Evolutionary conservation across 2,329 filamentous ascomycete genomes (phyloP).

Genomic region (Verticillium nubilum): DNA sequence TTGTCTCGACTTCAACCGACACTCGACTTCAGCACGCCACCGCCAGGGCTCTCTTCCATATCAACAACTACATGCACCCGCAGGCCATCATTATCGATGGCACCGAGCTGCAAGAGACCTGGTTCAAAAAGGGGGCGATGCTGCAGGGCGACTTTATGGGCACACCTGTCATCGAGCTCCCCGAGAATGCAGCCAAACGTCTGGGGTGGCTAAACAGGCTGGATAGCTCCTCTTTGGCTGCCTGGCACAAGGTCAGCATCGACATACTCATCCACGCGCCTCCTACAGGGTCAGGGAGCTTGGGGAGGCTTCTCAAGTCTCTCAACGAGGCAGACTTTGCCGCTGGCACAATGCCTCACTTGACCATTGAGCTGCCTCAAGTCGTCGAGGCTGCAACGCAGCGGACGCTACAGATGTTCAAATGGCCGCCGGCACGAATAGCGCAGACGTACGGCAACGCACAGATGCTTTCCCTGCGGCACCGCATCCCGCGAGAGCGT

Average conservation of each 20-base stretch:
- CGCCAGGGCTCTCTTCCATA: slow-evolving; percentile 62
- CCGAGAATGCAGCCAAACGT: slow-evolving; percentile 53
- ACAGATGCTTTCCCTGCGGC: slow-evolving; percentile 63
- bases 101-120: slow-evolving; percentile 59
- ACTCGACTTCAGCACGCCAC: slow-evolving; percentile 61
- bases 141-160: slow-evolving; percentile 44
- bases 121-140: slow-evolving; percentile 58
- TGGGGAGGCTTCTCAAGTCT: slow-evolving; percentile 73
- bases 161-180: slow-evolving; percentile 70
- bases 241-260: slow-evolving; percentile 72
- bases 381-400: slow-evolving; percentile 61
- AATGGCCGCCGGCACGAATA: slow-evolving; percentile 54
- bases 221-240: slow-evolving; percentile 65
- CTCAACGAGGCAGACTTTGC: slow-evolving; percentile 71
- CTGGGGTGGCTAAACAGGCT: slow-evolving; percentile 75
- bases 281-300: slow-evolving; percentile 62
- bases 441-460: slow-evolving; percentile 15
- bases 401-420: slow-evolving; percentile 56
- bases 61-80: slow-evolving; percentile 70
- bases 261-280: slow-evolving; percentile 82
- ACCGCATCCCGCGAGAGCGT: slow-evolving; percentile 59
- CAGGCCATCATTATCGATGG: slow-evolving; percentile 71
- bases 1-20: slow-evolving; percentile 63
- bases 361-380: slow-evolving; percentile 80
- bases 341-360: slow-evolving; percentile 60